Evolutionary conservation across 345 rosid species (phyloP), one percentile per base, ranked within the genome.

Genomic region (Streptanthus diversifolius): DNA sequence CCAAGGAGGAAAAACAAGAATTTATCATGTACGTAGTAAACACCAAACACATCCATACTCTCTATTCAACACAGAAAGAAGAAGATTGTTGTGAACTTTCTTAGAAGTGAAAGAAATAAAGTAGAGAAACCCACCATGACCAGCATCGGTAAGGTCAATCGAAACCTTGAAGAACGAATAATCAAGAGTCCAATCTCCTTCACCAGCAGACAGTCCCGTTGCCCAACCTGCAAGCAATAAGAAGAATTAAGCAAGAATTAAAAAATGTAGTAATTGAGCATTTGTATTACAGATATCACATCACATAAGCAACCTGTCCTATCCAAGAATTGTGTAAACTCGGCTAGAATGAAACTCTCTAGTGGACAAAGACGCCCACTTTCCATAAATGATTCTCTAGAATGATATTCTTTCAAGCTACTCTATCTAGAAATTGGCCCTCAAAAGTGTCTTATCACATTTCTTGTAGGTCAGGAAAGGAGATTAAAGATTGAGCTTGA

Each of bases 121-220:
- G 48, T 63, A 47, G 13, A 39, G 18, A 70, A 65, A 65, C 80
- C 24, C 68, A 93, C 98, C 97, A 72, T 93, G 97, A 74, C 98
- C 98, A 68, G 97, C 89, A 80, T 93, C 90, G 3, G 97, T 91
- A 63, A 93, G 96, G 71, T 91, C 89, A 71, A 91, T 76, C 10
- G 43, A 45, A 71, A 91, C 97, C 55, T 70, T 67, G 73, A 93
- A 89, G 73, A 93, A 93, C 53, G 96, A 87, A 71, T 80, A 91
- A 41, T 91, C 95, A 66, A 63, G 61, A 18, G 84, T 82, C 87
- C 84, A 79, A 33, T 85, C 91, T 37, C 78, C 82, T 88, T 91
- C 96, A 68, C 86, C 86, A 39, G 98, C 95, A 57, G 68, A 83
- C 63, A 93, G 81, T 47, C 86, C 65, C 13, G 91, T 85, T 35